Evolutionary conservation across 345 rosid genomes (phyloP), one percentile per base, ranked within the genome.

Genomic region (Arabis hirsuta): DNA sequence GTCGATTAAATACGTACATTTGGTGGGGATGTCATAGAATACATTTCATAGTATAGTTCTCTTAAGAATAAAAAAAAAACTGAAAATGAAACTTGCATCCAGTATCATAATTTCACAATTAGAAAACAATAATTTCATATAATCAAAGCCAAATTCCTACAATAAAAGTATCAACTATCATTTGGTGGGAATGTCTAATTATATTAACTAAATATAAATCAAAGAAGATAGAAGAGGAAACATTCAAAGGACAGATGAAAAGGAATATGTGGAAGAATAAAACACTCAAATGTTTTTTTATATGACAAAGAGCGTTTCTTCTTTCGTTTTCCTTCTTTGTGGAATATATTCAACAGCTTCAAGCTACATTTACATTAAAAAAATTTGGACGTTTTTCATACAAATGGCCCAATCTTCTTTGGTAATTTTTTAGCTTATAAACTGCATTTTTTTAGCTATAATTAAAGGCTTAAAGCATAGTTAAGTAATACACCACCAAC

Each of bases 311-410:
- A 45, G 45, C 5, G 13, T 27, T 75, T 52, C 73, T 44, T 59
- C 56, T 60, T 67, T 59, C 48, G 24, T 60, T 75, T 59, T 75
- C 69, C 58, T 53, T 47, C 53, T 54, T 46, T 42, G 45, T 46
- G 53, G 79, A 75, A 75, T 75, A 62, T 69, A 69, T 75, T 62
- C 79, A 75, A 62, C 79, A 75, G 32, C 79, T 75, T 38, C 58
- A 36, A 62, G 27, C 52, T 75, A 54, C 51, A 57, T 29, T 59
- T 75, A 54, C 51, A 57, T 29, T 59, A 51, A 14, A 50, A 52
- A 31, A 50, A 42, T 4, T 51, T 58, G 14, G 24, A 44, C 29
- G 4, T 45, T 47, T 71, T 54, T 24, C 77, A 47, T 57, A 12
- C 44, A 38, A 32, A 3, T 75, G 55, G 55, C 26, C 27, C 46